Conservation (phyloP, 352 stramenopile genomes). For the Pythium angustatum region DNA sequence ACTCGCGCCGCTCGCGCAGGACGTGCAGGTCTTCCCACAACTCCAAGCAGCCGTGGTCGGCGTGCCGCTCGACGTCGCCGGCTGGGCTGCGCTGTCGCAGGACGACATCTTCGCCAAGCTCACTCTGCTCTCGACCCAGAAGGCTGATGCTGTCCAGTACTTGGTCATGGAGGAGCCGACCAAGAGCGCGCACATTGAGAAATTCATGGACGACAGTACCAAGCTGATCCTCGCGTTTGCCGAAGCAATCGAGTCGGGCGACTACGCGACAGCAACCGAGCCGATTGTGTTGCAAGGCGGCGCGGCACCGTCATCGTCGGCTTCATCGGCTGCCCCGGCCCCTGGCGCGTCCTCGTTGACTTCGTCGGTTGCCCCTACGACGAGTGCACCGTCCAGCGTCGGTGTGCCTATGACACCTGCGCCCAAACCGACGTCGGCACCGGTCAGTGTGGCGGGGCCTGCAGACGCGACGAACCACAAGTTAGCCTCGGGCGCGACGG, state of each 20-base stretch:
- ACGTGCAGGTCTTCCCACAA: constrained; percentile 11
- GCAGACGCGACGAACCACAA: too few species aligned
- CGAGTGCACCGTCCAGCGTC: too few species aligned
- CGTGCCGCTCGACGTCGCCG: constrained; percentile 22
- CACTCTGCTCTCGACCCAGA: constrained; percentile 14
- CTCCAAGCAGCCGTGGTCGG: constrained; percentile 5
- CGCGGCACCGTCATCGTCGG: neutral
- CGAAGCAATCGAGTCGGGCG: constrained; percentile 16
- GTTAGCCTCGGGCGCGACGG: too few species aligned
- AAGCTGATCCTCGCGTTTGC: constrained; percentile 18
- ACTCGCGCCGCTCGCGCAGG: constrained; percentile 16
- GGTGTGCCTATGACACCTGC: too few species aligned
- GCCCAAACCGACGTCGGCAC: too few species aligned
- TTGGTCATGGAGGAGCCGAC: constrained; percentile 13
- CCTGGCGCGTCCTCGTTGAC: too few species aligned
- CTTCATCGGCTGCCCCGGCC: neutral
- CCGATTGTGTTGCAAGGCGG: neutral
- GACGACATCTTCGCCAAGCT: constrained; percentile 16
- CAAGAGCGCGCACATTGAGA: constrained; percentile 6
- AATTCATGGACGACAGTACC: constrained; percentile 15
- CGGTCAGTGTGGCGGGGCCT: too few species aligned
- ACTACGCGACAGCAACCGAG: constrained; percentile 1
- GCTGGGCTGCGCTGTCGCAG: constrained; percentile 16
- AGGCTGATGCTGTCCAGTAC: constrained; percentile 20
- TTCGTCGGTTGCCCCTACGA: too few species aligned